Conservation (phyloP, 2,329 filamentous ascomycete genomes). For the Eurotiales sp. region DNA sequence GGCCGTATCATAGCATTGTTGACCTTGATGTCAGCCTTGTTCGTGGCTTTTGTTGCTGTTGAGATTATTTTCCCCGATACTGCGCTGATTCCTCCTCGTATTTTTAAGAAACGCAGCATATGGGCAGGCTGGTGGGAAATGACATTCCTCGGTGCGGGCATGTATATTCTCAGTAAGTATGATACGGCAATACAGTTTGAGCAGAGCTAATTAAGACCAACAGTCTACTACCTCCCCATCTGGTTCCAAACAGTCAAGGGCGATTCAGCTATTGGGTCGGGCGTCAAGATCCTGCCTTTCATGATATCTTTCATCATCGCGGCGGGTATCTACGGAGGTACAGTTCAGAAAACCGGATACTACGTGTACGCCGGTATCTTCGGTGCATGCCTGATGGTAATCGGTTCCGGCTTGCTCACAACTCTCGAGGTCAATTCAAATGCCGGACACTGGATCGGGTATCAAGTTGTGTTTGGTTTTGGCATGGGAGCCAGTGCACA, state of each 20-base stretch:
- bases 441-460: conserved; percentile 21
- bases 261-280: conserved; percentile 29
- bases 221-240: conserved; percentile 27
- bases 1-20: conserved; percentile 47
- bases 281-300: conserved; percentile 41
- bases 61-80: conserved; percentile 28
- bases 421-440: conserved; percentile 26
- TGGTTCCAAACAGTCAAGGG: conserved; percentile 23
- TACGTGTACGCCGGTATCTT: conserved; percentile 23
- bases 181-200: conserved; percentile 8
- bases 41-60: conserved; percentile 36
- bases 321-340: conserved; percentile 23
- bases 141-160: conserved; percentile 41
- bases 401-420: conserved; percentile 29
- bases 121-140: conserved; percentile 30
- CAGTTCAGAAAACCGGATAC: conserved; percentile 24
- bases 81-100: conserved; percentile 43
- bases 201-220: not conserved
- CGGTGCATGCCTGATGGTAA: conserved; percentile 22
- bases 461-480: conserved; percentile 21
- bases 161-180: conserved; percentile 25
- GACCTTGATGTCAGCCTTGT: conserved; percentile 47
- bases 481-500: conserved; percentile 28
- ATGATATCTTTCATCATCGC: conserved; percentile 30
- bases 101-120: conserved; percentile 44